Evolutionary conservation across 345 rosid species (phyloP).

Genomic region (Lenwebbia sp.): DNA sequence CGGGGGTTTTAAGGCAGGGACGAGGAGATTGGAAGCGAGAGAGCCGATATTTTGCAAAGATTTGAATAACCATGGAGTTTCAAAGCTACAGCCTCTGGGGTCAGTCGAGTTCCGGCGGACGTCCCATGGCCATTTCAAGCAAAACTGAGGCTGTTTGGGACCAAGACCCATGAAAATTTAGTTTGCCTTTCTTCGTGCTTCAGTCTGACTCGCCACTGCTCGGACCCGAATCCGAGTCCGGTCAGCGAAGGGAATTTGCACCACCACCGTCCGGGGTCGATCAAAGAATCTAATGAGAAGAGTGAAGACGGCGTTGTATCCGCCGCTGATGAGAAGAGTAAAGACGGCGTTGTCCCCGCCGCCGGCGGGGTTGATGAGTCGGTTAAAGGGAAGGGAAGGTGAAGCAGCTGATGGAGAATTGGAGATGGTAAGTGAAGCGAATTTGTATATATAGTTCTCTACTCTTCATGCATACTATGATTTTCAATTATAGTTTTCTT

Average conservation of each 20-base stretch:
- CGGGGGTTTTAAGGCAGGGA: constrained; percentile 23
- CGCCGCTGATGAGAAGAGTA: background rate
- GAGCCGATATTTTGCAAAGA: constrained; percentile 60
- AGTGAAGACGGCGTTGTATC: background rate
- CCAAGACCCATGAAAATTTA: constrained; percentile 5
- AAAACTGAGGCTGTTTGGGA: constrained; percentile 35
- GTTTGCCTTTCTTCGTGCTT: background rate
- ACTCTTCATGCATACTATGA: background rate
- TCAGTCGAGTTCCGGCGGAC: constrained; percentile 18
- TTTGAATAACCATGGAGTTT: constrained; percentile 68
- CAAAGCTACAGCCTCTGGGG: constrained; percentile 33
- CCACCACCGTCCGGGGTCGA: background rate
- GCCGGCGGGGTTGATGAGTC: background rate
- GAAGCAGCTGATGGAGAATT: background rate
- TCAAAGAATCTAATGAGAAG: background rate
- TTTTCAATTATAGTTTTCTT: background rate
- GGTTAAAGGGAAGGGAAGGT: background rate
- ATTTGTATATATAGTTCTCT: fast-evolving
- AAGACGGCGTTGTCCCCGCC: background rate
- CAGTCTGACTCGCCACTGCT: background rate
- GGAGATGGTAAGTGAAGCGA: background rate
- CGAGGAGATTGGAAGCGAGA: constrained; percentile 39
- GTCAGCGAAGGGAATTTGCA: background rate
- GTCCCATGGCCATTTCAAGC: constrained; percentile 85
- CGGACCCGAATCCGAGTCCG: background rate